Base-by-base conservation (phyloP, 2,329 filamentous ascomycete species). In the Graphilbum sp. region DNA sequence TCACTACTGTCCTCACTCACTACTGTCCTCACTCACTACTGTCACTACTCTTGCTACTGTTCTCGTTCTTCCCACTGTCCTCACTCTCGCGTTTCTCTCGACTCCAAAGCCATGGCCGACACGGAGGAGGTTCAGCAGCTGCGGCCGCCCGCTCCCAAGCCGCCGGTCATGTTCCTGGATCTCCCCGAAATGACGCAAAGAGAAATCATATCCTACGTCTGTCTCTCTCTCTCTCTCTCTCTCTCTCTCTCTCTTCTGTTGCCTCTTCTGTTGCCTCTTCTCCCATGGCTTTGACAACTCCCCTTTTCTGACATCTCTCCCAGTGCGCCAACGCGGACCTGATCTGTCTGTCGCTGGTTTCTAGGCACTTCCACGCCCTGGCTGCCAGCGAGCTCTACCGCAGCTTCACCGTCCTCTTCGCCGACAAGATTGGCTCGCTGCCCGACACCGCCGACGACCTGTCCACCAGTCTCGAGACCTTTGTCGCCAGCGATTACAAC, bases 401-500 rank as follows among this genome's bases (percentile, higher is more conserved):
- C 43, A 66, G 60, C 40, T 72, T 78, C 49, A 59, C 66, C 48
- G 73, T 76, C 44, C 58, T 73, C 38, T 75, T 78, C 48, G 65
- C 68, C n/a, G 69, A 74, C 41, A 66, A 72, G 37, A 68, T 74
- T 45, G 71, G 41, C 51, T 59, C 1, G 54, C 30, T 66, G 62
- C 46, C 68, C 72, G 35, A 15, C 63, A 60, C 0, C 60, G 63
- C 72, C 35, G 71, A 75, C 45, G 61, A 64, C 5, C 60, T 78
- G 25, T 68, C 72, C 2, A 62, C 62, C 18, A 67, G 71, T 4
- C 60, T 79, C 35, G 66, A 76, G 39, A 76, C 73, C 4, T 67
- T 79, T 38, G 68, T 65, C 23, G 71, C 71, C 0, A 77, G 72
- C 58, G 64, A 75, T 23, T 75, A 76, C 54, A 61, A 77, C 52